Evolutionary conservation across 257 asterid species (phyloP).

Genomic region (Osmanthus fragrans): DNA sequence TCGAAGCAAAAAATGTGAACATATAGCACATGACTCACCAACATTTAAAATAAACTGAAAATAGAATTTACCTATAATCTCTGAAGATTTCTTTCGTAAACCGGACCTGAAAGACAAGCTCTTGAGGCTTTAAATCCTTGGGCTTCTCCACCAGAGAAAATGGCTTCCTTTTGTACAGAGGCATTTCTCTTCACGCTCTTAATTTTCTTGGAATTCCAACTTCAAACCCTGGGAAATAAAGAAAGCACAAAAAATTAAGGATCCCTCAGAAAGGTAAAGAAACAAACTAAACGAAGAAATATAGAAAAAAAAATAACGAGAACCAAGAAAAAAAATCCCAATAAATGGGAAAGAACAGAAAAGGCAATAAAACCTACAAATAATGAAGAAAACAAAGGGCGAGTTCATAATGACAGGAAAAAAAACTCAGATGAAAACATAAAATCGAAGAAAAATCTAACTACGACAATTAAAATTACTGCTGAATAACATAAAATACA

Average conservation of each 20-base stretch:
- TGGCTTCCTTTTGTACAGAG: conserved; percentile 74
- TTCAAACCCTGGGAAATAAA: conserved; percentile 38
- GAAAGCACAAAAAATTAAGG: conserved; percentile 18
- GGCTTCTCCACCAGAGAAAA: conserved; percentile 65
- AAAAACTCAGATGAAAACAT: not conserved
- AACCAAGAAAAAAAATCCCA: conserved; percentile 18
- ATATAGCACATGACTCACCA: not conserved
- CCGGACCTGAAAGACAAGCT: conserved; percentile 74
- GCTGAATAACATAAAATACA: conserved; percentile 23
- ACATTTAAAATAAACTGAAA: conserved; percentile 18
- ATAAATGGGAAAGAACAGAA: conserved; percentile 9
- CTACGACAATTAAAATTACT: conserved; percentile 14
- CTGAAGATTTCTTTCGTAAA: conserved; percentile 89
- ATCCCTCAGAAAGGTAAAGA: conserved; percentile 10
- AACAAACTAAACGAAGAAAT: not conserved
- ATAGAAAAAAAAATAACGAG: conserved; percentile 12
- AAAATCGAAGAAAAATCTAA: conserved; percentile 16
- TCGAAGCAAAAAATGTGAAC: not conserved
- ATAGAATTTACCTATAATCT: conserved; percentile 57
- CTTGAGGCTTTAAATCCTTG: conserved; percentile 72
- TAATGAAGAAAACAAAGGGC: not conserved
- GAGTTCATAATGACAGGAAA: conserved; percentile 10
- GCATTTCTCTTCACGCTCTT: conserved; percentile 50
- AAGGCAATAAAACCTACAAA: not conserved
- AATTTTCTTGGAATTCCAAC: conserved; percentile 38